A percentile compares a stretch with the other conserved stretches of the same genome.
Conservation (phyloP, 1,139 yeast species). For the Keqinozyma sinolaborantium region DNA sequence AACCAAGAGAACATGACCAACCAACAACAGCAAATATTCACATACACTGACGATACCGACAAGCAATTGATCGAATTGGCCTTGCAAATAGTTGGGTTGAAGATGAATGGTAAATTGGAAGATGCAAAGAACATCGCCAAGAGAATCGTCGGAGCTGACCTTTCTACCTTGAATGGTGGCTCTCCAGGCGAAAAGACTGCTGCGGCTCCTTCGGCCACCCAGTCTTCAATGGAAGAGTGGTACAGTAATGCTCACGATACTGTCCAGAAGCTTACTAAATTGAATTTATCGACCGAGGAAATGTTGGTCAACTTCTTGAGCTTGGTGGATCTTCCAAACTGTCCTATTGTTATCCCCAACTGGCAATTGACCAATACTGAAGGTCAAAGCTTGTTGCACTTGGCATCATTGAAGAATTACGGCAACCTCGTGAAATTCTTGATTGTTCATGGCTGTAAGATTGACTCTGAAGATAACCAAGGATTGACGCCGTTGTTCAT, state of each 20-base stretch:
- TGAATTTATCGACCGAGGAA: constrained; percentile 51
- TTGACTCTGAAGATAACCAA: constrained; percentile 70
- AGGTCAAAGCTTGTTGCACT: constrained; percentile 85
- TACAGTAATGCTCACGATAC: constrained; percentile 45
- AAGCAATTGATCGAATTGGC: constrained; percentile 90
- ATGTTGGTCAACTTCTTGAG: constrained; percentile 63
- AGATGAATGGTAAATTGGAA: constrained; percentile 91
- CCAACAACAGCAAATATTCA: constrained; percentile 60
- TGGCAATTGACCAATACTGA: constrained; percentile 77
- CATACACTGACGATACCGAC: constrained; percentile 91
- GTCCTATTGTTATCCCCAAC: constrained; percentile 63
- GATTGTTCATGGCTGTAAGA: constrained; percentile 74
- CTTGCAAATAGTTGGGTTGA: constrained; percentile 87
- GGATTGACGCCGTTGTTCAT: constrained; percentile 87
- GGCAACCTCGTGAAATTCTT: constrained; percentile 57
- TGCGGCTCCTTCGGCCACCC: constrained; percentile 5
- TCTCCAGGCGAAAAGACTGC: constrained; percentile 7
- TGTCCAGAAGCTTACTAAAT: constrained; percentile 46
- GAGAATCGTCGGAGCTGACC: constrained; percentile 69
- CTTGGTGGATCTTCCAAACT: constrained; percentile 57
- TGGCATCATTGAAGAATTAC: constrained; percentile 77
- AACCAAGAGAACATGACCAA: constrained; percentile 38
- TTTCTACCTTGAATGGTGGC: constrained; percentile 9
- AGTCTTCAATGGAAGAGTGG: constrained; percentile 36
- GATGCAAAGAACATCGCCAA: constrained; percentile 90